These are phyloP conservation scores for Asterophora parasitica DNA, from an alignment of 768 basidiomycete genomes.

Conservation along the genomic window DNA sequence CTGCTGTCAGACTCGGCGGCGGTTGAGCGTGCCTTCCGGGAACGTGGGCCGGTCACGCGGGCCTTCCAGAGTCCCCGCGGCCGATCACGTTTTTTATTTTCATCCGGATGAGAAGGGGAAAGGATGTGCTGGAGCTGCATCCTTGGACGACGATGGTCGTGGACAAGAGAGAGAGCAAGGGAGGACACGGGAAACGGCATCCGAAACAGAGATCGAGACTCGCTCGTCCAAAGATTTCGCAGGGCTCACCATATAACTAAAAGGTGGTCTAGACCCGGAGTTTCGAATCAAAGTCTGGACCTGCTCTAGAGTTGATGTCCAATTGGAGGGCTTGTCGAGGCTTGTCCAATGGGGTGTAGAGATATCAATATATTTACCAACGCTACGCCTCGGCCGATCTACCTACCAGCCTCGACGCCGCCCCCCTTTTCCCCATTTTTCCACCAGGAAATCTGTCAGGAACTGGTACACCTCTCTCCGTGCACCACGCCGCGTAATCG, in stretches of 20 bases:
- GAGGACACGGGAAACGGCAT: no score
- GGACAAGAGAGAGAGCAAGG: no score
- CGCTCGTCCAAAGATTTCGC: no score
- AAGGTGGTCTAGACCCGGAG: slow-evolving; percentile 10
- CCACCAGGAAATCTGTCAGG: slow-evolving; percentile 77
- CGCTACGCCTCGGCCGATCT: neutral
- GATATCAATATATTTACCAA: neutral
- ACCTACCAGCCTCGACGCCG: slow-evolving; percentile 54
- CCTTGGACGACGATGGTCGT: no score
- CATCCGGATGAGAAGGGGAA: slow-evolving; percentile 22
- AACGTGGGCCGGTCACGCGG: slow-evolving; percentile 30
- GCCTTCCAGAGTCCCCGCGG: slow-evolving; percentile 44
- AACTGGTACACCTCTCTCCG: slow-evolving; percentile 83
- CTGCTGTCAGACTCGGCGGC: slow-evolving; percentile 4
- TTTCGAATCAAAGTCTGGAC: slow-evolving; percentile 9
- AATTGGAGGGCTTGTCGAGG: neutral
- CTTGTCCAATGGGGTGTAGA: neutral
- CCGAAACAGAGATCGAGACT: no score
- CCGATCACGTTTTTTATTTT: slow-evolving; percentile 20
- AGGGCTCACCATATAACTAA: no score
- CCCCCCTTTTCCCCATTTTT: slow-evolving; percentile 91
- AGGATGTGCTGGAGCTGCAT: slow-evolving; percentile 15
- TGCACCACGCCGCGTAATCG: slow-evolving; percentile 68
- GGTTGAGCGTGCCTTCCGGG: slow-evolving; percentile 18
- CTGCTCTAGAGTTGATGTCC: slow-evolving; percentile 10